Conservation (phyloP, 2,329 filamentous ascomycete genomes). For the Fusarium nematophilum region DNA sequence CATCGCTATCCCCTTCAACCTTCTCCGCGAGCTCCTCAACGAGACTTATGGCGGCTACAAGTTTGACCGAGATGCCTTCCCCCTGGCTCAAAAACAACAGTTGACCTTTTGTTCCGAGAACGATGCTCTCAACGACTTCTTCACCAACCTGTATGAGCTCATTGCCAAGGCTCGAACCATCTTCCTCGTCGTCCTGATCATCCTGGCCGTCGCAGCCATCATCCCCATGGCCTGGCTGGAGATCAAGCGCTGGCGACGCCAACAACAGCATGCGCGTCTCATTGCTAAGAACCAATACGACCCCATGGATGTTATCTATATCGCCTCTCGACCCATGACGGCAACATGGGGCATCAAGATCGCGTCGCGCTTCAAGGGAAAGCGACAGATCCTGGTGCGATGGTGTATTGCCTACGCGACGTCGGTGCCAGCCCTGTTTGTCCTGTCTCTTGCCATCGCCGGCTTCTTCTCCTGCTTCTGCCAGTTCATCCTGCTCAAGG, state of each 20-base stretch:
- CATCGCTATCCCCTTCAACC: conserved; percentile 82
- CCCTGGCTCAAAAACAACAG: conserved; percentile 83
- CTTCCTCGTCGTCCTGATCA: conserved; percentile 79
- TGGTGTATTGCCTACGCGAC: conserved; percentile 93
- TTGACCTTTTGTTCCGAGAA: conserved; percentile 91
- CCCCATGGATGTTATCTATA: conserved; percentile 88
- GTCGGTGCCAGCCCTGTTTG: conserved; percentile 84
- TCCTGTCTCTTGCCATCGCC: conserved; percentile 83
- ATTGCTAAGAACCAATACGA: conserved; percentile 77
- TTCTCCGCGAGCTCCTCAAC: conserved; percentile 80
- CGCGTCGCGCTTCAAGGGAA: conserved; percentile 71
- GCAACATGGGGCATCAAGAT: conserved; percentile 77
- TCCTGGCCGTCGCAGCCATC: conserved; percentile 78
- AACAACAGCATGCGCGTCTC: conserved; percentile 75
- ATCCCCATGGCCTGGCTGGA: conserved; percentile 85
- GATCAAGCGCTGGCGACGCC: conserved; percentile 78
- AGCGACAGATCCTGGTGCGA: conserved; percentile 77
- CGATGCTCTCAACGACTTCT: conserved; percentile 85
- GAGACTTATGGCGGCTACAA: conserved; percentile 76
- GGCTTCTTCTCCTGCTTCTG: conserved; percentile 86
- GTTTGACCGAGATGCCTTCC: conserved; percentile 83
- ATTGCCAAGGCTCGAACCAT: conserved; percentile 76
- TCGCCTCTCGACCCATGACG: conserved; percentile 83
- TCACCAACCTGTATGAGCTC: conserved; percentile 75
- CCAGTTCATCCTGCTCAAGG: conserved; percentile 80